These are phyloP conservation scores for Blastobotrys ciferrii DNA, from an alignment of 1,139 yeast genomes.

Conservation along the genomic window DNA sequence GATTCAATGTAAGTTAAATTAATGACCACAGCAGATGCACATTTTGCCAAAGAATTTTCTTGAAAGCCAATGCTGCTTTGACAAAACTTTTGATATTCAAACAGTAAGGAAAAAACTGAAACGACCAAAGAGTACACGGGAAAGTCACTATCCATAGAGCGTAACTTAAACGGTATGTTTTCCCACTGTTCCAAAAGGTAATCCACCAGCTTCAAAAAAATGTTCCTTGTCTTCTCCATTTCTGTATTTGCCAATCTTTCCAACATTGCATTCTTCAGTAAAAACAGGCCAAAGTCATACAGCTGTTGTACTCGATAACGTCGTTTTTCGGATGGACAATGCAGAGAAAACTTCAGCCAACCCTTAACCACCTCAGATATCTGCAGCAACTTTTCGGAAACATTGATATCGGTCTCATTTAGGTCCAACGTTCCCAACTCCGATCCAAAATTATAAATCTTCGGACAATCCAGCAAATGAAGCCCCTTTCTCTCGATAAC, in stretches of 20 bases:
- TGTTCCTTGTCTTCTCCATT: neutral
- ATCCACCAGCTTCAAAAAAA: neutral
- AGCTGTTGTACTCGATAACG: neutral
- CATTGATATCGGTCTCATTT: neutral
- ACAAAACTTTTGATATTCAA: neutral
- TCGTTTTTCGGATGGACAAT: neutral
- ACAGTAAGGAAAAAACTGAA: neutral
- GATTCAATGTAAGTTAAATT: neutral
- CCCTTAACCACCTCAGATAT: neutral
- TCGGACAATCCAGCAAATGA: neutral
- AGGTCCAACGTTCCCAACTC: constrained; percentile 1
- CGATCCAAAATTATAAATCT: neutral
- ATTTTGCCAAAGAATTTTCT: neutral
- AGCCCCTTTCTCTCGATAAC: neutral
- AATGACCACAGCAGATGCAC: neutral
- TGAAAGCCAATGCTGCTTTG: too few species aligned
- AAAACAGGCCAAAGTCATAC: neutral
- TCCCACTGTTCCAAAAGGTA: neutral
- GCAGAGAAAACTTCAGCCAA: neutral
- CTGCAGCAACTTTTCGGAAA: neutral
- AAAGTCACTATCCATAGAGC: constrained; percentile 1
- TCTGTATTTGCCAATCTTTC: neutral
- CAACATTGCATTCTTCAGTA: neutral
- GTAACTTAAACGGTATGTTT: neutral
- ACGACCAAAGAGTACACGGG: neutral